phyloP scores from a whole-genome alignment of 176 grass and related monocot species.

The Ananas comosus region DNA sequence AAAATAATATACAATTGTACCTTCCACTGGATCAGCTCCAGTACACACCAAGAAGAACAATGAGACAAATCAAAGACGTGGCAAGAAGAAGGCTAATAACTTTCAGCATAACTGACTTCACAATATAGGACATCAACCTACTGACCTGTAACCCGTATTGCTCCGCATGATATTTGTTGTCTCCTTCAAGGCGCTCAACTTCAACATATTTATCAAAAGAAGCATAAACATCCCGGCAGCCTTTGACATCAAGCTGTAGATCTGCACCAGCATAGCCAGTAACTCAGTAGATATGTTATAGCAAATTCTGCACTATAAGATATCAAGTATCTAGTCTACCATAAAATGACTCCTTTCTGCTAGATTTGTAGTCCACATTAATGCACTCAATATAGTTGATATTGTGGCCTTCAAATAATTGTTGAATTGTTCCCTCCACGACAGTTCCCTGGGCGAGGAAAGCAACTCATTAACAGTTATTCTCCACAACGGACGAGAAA shows the following conservation, averaged over 20 bases:
- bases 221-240: slow-evolving; percentile 71
- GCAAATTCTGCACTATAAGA: slow-evolving; percentile 15
- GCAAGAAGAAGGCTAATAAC: too few relatives aligned
- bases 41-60: too few relatives aligned
- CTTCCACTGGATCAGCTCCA: too few relatives aligned
- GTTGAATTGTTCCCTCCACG: slow-evolving; percentile 80
- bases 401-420: slow-evolving; percentile 94
- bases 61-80: too few relatives aligned
- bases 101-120: too few relatives aligned
- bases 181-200: slow-evolving; percentile 83
- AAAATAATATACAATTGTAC: too few relatives aligned
- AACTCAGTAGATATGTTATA: slow-evolving; percentile 17
- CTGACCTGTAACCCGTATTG: slow-evolving; percentile 72
- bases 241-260: slow-evolving; percentile 92
- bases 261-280: slow-evolving; percentile 38
- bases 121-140: background rate
- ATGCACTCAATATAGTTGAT: slow-evolving; percentile 96
- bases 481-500: slow-evolving; percentile 3
- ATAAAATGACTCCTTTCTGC: slow-evolving; percentile 87
- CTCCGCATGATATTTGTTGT: slow-evolving; percentile 93
- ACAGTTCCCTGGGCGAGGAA: slow-evolving; percentile 61
- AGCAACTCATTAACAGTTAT: slow-evolving; percentile 22
- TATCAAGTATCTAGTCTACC: slow-evolving; percentile 30
- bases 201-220: slow-evolving; percentile 98
- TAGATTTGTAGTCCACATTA: slow-evolving; percentile 87